Base-by-base conservation (phyloP, 495 filamentous ascomycete genomes). In the Penicillium odoratum region DNA sequence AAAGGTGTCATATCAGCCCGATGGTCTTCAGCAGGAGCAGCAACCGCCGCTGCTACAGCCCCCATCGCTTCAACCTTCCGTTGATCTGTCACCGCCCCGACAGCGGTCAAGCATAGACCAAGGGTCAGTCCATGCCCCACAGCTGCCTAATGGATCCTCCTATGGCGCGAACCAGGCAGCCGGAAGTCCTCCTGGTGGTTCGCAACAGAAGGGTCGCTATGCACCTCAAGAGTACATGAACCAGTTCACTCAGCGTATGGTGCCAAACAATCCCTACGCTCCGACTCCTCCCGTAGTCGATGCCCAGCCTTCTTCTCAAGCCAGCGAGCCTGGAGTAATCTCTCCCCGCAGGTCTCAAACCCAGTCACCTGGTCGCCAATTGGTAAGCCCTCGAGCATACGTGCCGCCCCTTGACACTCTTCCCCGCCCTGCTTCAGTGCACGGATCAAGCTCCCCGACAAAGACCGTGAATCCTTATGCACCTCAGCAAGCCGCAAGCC, bases 301-400 rank as follows among this genome's bases (percentile, higher is more conserved):
- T 61, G 69, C 65, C 47, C 61, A 51, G 38, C 58, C 36, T 65
- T 58, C 60, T 50, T 62, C 67, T 1, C 64, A 60, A 56, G 34
- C 68, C 13, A 56, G 58, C 26, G 68, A 71, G 13, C 40, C 61
- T 4, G 64, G 67, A 28, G 75, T 72, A 58, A 74, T 74, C 25
- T 81, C 89, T 16, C 87, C 88, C 8, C 82, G 83, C 48, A 83
- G 92, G 51, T 90, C 93, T 13, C 88, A 91, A 61, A 97, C 93
- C 1, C 91, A 95, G 67, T 96, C 92, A 18, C 93, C 94, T 7
- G 84, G 86, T 18, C 73, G 72, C 42, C 73, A 74, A 38, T 33
- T 84, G 42, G 78, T 81, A 53, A 81, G 83, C 18, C 77, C 81
- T 3, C 78, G 78, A 28, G 72, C 81, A 18, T 65, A 67, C 51